These are phyloP conservation scores for Fusarium sp. DNA, from an alignment of 2,329 filamentous ascomycete genomes.

Conservation along the genomic window DNA sequence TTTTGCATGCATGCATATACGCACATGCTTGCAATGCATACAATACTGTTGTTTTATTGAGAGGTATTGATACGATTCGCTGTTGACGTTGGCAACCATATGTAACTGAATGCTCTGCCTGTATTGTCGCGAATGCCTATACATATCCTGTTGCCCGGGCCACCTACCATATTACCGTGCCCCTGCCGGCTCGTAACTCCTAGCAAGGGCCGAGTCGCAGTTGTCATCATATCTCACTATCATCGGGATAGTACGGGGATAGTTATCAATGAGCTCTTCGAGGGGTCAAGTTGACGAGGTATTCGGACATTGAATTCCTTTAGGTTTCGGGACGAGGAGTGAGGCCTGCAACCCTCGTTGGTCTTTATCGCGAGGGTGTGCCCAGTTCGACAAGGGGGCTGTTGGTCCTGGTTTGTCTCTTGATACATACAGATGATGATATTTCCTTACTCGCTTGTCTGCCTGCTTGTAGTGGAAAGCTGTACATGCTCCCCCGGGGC, in stretches of 20 bases:
- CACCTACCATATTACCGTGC: constrained; percentile 21
- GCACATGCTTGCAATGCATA: background rate
- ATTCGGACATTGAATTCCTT: constrained; percentile 37
- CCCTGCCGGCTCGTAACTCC: background rate
- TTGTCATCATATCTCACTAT: constrained; percentile 4
- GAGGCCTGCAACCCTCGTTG: constrained; percentile 17
- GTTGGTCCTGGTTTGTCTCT: background rate
- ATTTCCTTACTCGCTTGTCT: constrained; percentile 5
- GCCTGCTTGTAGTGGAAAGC: constrained; percentile 4
- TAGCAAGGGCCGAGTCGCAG: background rate
- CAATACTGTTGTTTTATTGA: background rate
- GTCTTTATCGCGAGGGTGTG: constrained; percentile 3
- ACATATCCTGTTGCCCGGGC: background rate
- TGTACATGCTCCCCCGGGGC: background rate
- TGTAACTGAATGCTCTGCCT: background rate
- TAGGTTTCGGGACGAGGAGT: constrained; percentile 8
- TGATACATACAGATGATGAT: background rate
- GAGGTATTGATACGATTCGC: background rate
- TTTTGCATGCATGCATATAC: constrained; percentile 7
- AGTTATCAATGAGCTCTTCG: background rate
- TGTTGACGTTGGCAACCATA: background rate
- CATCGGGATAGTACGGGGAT: constrained; percentile 35
- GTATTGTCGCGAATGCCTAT: background rate
- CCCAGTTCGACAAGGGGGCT: background rate
- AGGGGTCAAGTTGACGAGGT: background rate